These are phyloP conservation scores for Harringtonia lauricola DNA, from an alignment of 2,329 filamentous ascomycete genomes.

Conservation along the genomic window DNA sequence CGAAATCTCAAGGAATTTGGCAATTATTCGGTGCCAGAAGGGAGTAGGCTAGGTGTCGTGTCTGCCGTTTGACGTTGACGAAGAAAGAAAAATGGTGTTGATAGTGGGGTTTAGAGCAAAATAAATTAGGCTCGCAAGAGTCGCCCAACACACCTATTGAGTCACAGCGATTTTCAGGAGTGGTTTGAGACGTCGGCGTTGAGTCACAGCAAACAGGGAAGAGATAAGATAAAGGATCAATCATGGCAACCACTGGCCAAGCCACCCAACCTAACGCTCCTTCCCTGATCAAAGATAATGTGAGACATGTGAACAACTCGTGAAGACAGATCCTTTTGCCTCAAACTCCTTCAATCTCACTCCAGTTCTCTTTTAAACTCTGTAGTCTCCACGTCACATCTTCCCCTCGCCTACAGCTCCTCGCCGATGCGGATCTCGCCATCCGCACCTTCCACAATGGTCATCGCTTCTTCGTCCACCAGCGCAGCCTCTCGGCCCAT, in stretches of 20 bases:
- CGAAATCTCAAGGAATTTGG: no score
- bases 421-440: background rate
- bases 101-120: slow-evolving; percentile 1
- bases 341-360: no score
- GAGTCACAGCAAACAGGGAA: slow-evolving; percentile 1
- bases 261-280: no score
- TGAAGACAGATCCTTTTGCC: no score
- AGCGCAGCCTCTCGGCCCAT: slow-evolving; percentile 21
- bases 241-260: no score
- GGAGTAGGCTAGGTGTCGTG: background rate
- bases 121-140: slow-evolving; percentile 1
- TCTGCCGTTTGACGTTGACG: background rate
- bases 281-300: no score
- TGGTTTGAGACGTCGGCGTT: slow-evolving; percentile 7
- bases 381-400: background rate
- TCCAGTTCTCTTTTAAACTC: background rate
- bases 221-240: background rate
- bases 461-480: slow-evolving; percentile 13
- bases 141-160: slow-evolving; percentile 5
- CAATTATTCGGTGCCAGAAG: no score
- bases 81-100: background rate
- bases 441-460: slow-evolving; percentile 19
- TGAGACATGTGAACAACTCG: no score
- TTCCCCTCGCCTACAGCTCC: slow-evolving; percentile 16
- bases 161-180: slow-evolving; percentile 13